Percentiles rank a stretch among this genome's conserved stretches.
Evolutionary conservation across 2,329 filamentous ascomycete genomes (phyloP).

Genomic region (Trichoderma sp.): DNA sequence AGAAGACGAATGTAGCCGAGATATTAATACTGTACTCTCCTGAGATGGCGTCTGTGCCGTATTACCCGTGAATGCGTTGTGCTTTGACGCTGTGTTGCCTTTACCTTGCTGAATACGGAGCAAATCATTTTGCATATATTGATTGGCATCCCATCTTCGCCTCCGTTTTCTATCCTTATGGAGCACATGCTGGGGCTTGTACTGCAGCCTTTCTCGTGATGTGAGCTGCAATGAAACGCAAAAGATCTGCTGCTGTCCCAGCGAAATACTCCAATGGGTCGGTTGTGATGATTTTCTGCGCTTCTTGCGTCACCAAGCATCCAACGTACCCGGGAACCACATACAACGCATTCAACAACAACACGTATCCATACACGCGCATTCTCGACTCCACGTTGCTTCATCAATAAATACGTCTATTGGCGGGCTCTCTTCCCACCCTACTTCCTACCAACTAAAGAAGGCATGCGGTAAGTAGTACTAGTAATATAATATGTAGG

Average conservation of each 20-base stretch:
- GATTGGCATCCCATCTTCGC: neutral
- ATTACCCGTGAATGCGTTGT: neutral
- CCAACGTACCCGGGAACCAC: neutral
- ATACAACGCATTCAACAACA: neutral
- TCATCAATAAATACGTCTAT: slow-evolving; percentile 9
- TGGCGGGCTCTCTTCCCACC: neutral
- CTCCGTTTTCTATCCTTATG: too few relatives aligned
- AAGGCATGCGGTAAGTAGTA: neutral
- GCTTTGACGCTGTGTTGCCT: neutral
- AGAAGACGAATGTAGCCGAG: neutral
- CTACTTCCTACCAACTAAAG: neutral
- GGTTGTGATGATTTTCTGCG: neutral
- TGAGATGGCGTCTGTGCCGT: slow-evolving; percentile 1
- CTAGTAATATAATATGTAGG: neutral
- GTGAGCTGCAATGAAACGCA: slow-evolving; percentile 2
- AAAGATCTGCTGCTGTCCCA: neutral
- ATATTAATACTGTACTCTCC: neutral
- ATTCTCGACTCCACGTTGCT: slow-evolving; percentile 15
- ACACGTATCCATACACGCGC: slow-evolving; percentile 2
- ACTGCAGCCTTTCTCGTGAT: neutral
- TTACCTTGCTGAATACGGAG: neutral
- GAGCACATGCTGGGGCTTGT: neutral
- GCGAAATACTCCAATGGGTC: neutral
- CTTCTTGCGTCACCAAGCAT: neutral
- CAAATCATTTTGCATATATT: neutral